Base-by-base conservation (phyloP, 495 filamentous ascomycete species). In the Annulohypoxylon bovei region DNA sequence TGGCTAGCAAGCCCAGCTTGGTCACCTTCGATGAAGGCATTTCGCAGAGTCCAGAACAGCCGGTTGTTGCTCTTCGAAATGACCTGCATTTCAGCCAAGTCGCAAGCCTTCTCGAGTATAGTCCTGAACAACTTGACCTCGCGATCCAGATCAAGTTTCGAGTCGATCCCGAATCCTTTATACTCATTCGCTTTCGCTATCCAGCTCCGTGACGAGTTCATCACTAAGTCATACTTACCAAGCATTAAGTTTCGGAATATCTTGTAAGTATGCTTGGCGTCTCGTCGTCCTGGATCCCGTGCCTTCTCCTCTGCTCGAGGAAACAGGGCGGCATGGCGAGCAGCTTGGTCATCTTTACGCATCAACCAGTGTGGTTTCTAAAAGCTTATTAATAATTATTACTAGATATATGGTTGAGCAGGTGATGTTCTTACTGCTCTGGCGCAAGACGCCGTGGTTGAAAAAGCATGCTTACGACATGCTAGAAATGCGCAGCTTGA, bases 41-140 rank as follows among this genome's bases (percentile, higher is more conserved):
- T 82, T 67, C 86, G 86, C 49, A 93, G 77, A 50, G 73, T 75
- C 80, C 78, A 85, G 73, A 86, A 87, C 3, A 88, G 68, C 4
- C 83, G 82, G 66, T 88, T 87, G 0, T 80, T 75, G 6, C 46
- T 40, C 44, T 77, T 80, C 12, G 75, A 75, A 16, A 75, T 71
- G 47, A 74, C 52, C 40, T 76, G 32, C 6, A 57, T 37, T 23
- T 76, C 62, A 53, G 82, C 83, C 37, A 80, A 50, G 3, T 70
- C 52, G 53, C 80, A 83, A 44, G 79, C 74, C 39, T 62, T 75
- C 27, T 70, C 57, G n/a, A 85, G 62, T 3, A 74, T 68, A 7
- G 50, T 70, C 39, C 65, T 75, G 74, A 84, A 86, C 16, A 80
- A 62, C 47, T 60, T 71, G 22, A 57, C 61, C 69, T 82, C 77